phyloP scores from a whole-genome alignment of 805 yeast species.

The Teunomyces kruisii region DNA sequence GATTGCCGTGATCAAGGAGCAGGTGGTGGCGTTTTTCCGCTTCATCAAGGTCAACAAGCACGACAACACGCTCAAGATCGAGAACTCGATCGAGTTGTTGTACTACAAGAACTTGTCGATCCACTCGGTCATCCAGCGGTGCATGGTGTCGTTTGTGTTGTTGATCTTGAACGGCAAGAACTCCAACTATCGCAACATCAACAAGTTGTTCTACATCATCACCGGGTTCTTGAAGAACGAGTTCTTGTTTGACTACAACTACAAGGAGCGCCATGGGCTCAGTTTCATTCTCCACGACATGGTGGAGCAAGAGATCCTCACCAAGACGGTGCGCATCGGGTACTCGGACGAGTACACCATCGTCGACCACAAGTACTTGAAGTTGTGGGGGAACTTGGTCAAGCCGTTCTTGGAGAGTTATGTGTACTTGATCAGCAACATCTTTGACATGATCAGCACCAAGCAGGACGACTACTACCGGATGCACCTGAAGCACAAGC shows the following conservation, averaged over 20 bases:
- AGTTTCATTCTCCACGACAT: conserved; percentile 28
- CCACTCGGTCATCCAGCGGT: conserved; percentile 52
- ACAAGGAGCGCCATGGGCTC: conserved; percentile 28
- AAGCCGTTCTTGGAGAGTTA: conserved; percentile 37
- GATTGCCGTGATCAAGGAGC: conserved; percentile 20
- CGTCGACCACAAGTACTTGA: conserved; percentile 21
- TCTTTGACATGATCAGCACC: conserved; percentile 13
- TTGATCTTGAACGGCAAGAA: conserved; percentile 6
- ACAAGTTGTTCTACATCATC: conserved; percentile 31
- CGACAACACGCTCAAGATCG: conserved; percentile 31
- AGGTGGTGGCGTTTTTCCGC: conserved; percentile 28
- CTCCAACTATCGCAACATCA: conserved; percentile 15
- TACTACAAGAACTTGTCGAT: conserved; percentile 59
- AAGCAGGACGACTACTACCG: conserved; percentile 10
- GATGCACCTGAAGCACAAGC: conserved; percentile 11
- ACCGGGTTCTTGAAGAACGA: conserved; percentile 42
- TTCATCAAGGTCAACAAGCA: conserved; percentile 22
- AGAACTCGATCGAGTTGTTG: conserved; percentile 53
- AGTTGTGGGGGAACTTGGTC: conserved; percentile 27
- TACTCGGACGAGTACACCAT: conserved; percentile 18
- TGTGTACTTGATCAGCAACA: conserved; percentile 23
- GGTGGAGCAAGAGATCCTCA: conserved; percentile 12
- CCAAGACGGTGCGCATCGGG: conserved; percentile 13
- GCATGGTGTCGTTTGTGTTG: conserved; percentile 42
- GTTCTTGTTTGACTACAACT: conserved; percentile 43